Evolutionary conservation across 2,329 filamentous ascomycete genomes (phyloP), one percentile per base, ranked within the genome.

Genomic region (Elsinoe ampelina): DNA sequence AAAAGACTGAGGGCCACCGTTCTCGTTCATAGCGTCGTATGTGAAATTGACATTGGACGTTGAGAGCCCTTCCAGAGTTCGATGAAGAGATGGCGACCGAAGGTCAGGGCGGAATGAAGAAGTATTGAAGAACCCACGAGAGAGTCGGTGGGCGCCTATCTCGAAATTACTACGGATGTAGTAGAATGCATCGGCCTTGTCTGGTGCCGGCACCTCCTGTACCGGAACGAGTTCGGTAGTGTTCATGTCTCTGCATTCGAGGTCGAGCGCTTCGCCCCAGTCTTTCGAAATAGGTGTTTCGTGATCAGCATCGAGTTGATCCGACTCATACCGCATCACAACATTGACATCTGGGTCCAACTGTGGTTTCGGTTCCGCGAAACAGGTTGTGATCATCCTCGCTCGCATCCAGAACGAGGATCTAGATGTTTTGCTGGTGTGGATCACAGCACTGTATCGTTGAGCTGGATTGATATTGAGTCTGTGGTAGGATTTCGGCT

Each of bases 381-480:
- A 84, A 63, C 81, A 84, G 58, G 79, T 75, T 5, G 74, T 80
- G 26, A 82, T 70, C 79, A 84, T 83, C 45, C 77, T 75, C 0
- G 83, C 82, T 19, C 84, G 75, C 61, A 75, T 64, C 70, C 73
- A 75, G 61, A 73, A 75, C 1, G 62, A 45, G 2, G 61, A 63
- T 8, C 63, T 59, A 13, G 62, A 63, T 0, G 61, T 62, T 0
- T 62, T 52, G 54, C 80, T 80, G 2, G 84, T 75, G 7, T 77
- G 75, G 1, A 88, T 58, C 0, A 87, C 65, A 13, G 84, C 73
- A 63, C 84, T 87, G 64, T 89, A 89, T 17, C 85, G 78, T 64
- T 89, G 85, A 0, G 83, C 85, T 0, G 85, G 83, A 30, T 79
- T 77, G 59, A 89, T 79, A 59, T 83, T 80, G 35, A 88, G 67